phyloP scores from a whole-genome alignment of 768 basidiomycete genomes.

The Boletus tylopilopsis region DNA sequence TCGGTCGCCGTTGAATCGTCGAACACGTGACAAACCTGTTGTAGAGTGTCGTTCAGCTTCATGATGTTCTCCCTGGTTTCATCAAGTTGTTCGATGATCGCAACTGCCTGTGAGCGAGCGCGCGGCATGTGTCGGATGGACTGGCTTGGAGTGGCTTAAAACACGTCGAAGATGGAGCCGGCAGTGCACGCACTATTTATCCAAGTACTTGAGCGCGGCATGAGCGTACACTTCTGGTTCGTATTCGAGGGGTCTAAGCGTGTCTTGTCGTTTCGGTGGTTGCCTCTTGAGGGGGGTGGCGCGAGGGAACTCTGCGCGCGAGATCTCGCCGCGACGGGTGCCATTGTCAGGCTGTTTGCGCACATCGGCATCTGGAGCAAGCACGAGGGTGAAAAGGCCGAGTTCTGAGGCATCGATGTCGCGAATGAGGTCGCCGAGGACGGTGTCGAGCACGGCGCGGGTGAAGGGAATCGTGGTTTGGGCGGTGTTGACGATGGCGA shows the following conservation, averaged over 20 bases:
- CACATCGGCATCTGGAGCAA: slow-evolving; percentile 31
- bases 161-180: slow-evolving; percentile 10
- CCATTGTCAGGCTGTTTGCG: slow-evolving; percentile 26
- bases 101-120: slow-evolving; percentile 37
- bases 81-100: slow-evolving; percentile 38
- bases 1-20: slow-evolving; percentile 5
- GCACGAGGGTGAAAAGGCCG: slow-evolving; percentile 66
- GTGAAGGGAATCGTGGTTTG: slow-evolving; percentile 44
- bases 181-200: slow-evolving; percentile 59
- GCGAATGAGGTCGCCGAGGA: slow-evolving; percentile 74
- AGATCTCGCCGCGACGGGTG: slow-evolving; percentile 41
- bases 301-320: slow-evolving; percentile 62
- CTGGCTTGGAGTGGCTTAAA: slow-evolving; percentile 36
- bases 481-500: slow-evolving; percentile 22
- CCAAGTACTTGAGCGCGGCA: slow-evolving; percentile 73
- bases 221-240: slow-evolving; percentile 75
- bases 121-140: slow-evolving; percentile 49
- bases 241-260: slow-evolving; percentile 37
- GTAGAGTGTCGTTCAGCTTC: slow-evolving; percentile 32
- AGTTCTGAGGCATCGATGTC: slow-evolving; percentile 76
- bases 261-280: slow-evolving; percentile 36
- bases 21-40: slow-evolving; percentile 35
- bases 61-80: slow-evolving; percentile 36
- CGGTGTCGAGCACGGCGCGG: slow-evolving; percentile 55
- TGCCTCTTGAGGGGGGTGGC: slow-evolving; percentile 65